Evolutionary conservation across 208 protist genomes (phyloP), one percentile per base, ranked within the genome.

Genomic region (Trypanosoma conorhini): DNA sequence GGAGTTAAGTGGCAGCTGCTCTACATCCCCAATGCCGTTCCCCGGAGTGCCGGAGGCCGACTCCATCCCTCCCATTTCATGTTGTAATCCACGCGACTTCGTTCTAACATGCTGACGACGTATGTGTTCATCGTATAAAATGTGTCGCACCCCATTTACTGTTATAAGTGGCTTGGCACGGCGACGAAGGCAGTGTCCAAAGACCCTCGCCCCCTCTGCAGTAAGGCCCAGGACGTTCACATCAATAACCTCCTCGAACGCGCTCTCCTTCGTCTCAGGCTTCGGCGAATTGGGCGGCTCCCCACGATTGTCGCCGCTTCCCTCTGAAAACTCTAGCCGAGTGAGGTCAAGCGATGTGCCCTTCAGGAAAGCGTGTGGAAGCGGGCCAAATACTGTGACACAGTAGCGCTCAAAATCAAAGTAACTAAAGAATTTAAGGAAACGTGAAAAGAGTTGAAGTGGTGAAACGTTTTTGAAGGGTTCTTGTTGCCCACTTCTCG

Each of bases 361-460:
- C 62, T 62, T 84, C 44, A 95, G 85, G 56, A 64, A 79, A 31
- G 75, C 61, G 62, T 90, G 84, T 24, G 78, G 83, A 33, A 96
- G 74, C 12, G 90, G 84, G 4, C 90, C 90, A 69, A 93, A 96
- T 44, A 88, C 76, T 3, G 87, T 95, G 13, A 91, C 83, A 62
- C 86, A 93, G 67, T 93, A 90, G 31, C 70, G 74, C 15, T 88
- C 87, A 70, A 87, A 92, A 72, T 94, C 89, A 74, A 94, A 95
- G 57, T 86, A 82, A 31, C 80, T 72, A 72, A 82, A 96, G 46
- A 93, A 92, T 78, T 92, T 90, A 1, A 95, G 46, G 40, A 95
- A 94, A 56, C 89, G 85, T 13, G 80, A 83, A 44, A 89, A 74
- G 38, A 97, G 72, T 26, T 76, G 65, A 61, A 92, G 68, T 21